These are phyloP conservation scores for Flaveria floridana DNA, from an alignment of 140 eudicot species.

Conservation along the genomic window DNA sequence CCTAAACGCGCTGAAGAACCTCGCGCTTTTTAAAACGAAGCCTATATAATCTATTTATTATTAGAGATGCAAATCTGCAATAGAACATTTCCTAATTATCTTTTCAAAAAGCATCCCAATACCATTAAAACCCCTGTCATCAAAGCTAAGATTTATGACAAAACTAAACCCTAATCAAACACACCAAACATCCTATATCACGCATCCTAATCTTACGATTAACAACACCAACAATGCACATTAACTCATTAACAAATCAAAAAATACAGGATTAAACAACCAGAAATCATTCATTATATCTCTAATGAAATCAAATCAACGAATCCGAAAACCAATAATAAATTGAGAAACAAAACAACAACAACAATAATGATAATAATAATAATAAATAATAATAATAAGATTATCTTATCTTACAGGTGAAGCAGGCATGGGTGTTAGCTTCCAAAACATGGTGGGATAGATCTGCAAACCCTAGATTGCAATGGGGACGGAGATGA, in stretches of 20 bases:
- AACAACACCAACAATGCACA: conserved; percentile 18
- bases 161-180: background rate
- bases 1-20: background rate
- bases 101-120: conserved; percentile 8
- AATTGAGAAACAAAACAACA: too few species aligned
- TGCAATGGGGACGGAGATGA: background rate
- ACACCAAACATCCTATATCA: background rate
- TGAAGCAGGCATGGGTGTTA: conserved; percentile 67
- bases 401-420: conserved; percentile 56
- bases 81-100: background rate
- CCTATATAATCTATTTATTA: background rate
- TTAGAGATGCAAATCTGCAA: background rate
- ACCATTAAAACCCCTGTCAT: conserved; percentile 9
- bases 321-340: background rate
- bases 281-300: background rate
- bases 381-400: too few species aligned
- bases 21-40: background rate
- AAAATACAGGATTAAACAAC: background rate
- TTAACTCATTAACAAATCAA: conserved; percentile 7
- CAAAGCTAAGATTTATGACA: conserved; percentile 6
- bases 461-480: conserved; percentile 57
- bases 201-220: conserved; percentile 14
- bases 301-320: background rate
- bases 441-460: conserved; percentile 82
- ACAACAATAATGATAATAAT: too few species aligned